Base-by-base conservation (phyloP, 495 filamentous ascomycete genomes). In the Penicillium subrubescens region DNA sequence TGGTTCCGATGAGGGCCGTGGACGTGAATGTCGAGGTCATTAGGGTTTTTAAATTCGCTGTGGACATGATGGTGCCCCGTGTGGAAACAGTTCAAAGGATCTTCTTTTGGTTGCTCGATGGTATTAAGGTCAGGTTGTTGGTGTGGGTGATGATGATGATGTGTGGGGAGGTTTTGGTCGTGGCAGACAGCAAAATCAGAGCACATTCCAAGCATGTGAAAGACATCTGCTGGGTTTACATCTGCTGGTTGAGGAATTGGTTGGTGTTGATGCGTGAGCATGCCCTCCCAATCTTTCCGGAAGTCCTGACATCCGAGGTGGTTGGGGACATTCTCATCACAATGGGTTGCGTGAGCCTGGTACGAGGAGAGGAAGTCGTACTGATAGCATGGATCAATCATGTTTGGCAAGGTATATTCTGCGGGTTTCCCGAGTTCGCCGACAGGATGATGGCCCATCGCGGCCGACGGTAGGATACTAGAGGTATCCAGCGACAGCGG, bases 161-260 rank as follows among this genome's bases (percentile, higher is more conserved):
- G 35, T 15, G 21, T 44, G 17, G 23, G 61, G 25, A 72, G 63
- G 19, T 79, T 74, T 35, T 69, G 71, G 37, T 74, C 68, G 21
- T 76, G 68, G 43, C 71, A 75, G 27, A 64, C 62, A 14, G 73
- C 72, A 25, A 73, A 72, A 60, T 79, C 76, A 15, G 77, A 67
- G 43, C 79, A 79, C 62, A 75, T 73, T 10, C 76, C 76, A 53
- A 79, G 72, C 71, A 81, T 77, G 56, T 81, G 79, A 59, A 79
- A 81, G 43, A 79, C 73, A 15, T 81, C 79, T 14, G 70, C 66
- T 8, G 77, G 77, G 59, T 79, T 79, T 33, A 80, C 75, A 14
- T 73, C 68, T 8, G 68, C 71, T 59, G 72, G 76, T 3, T 54
- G 33, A 11, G 76, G 75, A 51, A 67, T 65, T 8, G 73, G 67